A percentile compares a stretch with the other conserved stretches of the same genome.
These are phyloP conservation scores for Candida sp. DNA, from an alignment of 1,139 yeast genomes.

Conservation along the genomic window DNA sequence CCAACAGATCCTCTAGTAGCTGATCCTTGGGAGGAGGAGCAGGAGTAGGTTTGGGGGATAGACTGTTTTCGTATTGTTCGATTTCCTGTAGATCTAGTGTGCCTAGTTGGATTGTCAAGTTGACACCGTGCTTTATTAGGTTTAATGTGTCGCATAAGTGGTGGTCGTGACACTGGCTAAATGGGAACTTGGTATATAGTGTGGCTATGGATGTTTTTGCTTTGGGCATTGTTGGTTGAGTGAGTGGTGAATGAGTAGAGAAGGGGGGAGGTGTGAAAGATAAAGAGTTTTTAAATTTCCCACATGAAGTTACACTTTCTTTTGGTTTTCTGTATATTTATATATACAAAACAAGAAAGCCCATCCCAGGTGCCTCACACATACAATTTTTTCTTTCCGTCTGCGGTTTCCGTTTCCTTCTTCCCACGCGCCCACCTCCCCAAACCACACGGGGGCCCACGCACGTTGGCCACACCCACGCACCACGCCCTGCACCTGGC, in stretches of 20 bases:
- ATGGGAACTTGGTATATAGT: slow-evolving; percentile 15
- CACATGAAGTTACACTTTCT: no score
- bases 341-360: no score
- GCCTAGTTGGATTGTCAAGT: slow-evolving; percentile 13
- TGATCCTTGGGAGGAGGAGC: neutral
- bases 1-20: slow-evolving; percentile 1
- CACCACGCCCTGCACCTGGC: no score
- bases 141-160: slow-evolving; percentile 16
- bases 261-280: neutral
- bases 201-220: neutral
- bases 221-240: neutral
- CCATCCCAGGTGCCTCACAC: no score
- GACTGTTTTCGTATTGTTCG: slow-evolving; percentile 1
- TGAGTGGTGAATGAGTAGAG: neutral
- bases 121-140: slow-evolving; percentile 15
- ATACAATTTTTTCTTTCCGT: no score
- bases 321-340: no score
- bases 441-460: no score
- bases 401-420: no score
- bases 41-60: neutral
- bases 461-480: no score
- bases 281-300: no score
- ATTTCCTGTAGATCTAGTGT: slow-evolving; percentile 7
- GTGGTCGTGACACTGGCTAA: slow-evolving; percentile 12
- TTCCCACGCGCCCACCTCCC: no score